A percentile compares a stretch with the other conserved stretches of the same genome.
Evolutionary conservation across 2,329 filamentous ascomycete species (phyloP).

Genomic region (Incumbomyces lentus): DNA sequence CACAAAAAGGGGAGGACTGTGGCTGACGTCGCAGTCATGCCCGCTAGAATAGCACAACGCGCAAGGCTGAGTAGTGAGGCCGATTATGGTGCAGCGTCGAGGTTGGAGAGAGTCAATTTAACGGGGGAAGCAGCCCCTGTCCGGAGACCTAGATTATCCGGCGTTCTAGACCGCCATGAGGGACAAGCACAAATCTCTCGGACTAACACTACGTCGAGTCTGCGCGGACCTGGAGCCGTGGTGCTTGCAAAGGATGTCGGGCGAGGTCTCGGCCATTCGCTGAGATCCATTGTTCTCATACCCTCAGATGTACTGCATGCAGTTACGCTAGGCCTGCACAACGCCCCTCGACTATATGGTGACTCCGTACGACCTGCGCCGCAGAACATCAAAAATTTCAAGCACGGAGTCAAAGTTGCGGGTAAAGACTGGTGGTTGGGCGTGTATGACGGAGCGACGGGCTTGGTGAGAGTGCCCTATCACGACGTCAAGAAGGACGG

Average conservation of each 20-base stretch:
- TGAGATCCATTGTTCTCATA: slow-evolving; percentile 20
- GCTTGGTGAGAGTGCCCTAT: slow-evolving; percentile 35
- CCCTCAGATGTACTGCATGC: slow-evolving; percentile 42
- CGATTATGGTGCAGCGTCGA: slow-evolving; percentile 6
- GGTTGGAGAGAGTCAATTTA: slow-evolving; percentile 8
- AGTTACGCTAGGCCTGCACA: slow-evolving; percentile 43
- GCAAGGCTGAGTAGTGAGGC: slow-evolving; percentile 10
- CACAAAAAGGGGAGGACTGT: slow-evolving; percentile 22
- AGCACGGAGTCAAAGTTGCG: slow-evolving; percentile 34
- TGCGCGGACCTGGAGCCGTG: slow-evolving; percentile 8
- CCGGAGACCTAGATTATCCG: background rate
- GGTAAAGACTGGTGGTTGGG: slow-evolving; percentile 37
- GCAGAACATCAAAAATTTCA: slow-evolving; percentile 35
- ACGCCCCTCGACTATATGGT: slow-evolving; percentile 43
- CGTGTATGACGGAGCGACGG: slow-evolving; percentile 35
- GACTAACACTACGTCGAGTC: slow-evolving; percentile 8
- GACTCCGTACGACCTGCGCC: slow-evolving; percentile 37
- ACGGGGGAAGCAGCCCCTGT: slow-evolving; percentile 18
- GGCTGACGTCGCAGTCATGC: slow-evolving; percentile 11
- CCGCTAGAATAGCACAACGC: slow-evolving; percentile 16
- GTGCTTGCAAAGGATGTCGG: slow-evolving; percentile 16
- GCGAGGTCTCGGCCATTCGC: slow-evolving; percentile 17
- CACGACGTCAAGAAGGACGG: slow-evolving; percentile 33
- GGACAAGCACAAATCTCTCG: background rate
- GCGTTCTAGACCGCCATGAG: background rate